Conservation (phyloP, 1,284 basidiomycete species). For the Veloboletus limbatus region DNA sequence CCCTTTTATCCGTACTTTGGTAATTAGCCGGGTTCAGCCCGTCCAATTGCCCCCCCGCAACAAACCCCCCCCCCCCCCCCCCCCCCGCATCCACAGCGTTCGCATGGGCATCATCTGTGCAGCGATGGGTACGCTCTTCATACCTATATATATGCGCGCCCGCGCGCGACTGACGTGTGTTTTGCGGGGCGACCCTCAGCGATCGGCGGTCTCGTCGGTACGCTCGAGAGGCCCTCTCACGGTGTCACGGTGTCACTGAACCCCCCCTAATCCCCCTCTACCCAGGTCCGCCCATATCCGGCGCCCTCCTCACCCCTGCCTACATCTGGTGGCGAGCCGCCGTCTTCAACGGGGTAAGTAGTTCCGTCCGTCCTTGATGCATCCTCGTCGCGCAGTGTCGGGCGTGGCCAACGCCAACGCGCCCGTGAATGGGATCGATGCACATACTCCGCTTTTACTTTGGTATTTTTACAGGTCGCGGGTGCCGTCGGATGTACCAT, state of each 20-base stretch:
- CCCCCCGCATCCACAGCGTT: constrained; percentile 23
- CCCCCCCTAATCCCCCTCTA: too few relatives aligned
- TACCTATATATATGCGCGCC: background rate
- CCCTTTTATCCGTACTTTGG: too few relatives aligned
- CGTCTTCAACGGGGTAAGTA: constrained; percentile 32
- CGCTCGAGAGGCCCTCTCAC: background rate
- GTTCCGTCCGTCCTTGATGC: too few relatives aligned
- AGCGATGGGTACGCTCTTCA: constrained; percentile 25
- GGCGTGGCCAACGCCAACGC: too few relatives aligned
- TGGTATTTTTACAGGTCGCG: constrained; percentile 19
- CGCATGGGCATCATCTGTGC: constrained; percentile 32
- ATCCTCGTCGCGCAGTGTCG: too few relatives aligned
- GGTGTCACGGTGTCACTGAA: too few relatives aligned
- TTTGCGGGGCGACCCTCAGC: too few relatives aligned
- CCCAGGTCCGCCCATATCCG: constrained; percentile 35
- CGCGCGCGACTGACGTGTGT: constrained; percentile 1
- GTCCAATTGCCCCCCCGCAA: too few relatives aligned
- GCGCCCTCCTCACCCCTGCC: constrained; percentile 25
- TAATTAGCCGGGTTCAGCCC: too few relatives aligned
- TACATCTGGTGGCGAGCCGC: constrained; percentile 34
- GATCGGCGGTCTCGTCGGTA: constrained; percentile 30
- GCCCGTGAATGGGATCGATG: background rate
- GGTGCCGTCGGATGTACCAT: constrained; percentile 26
- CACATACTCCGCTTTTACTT: too few relatives aligned
- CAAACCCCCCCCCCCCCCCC: too few relatives aligned